phyloP scores from a whole-genome alignment of 108 stramenopile species.

The Fistulifera solaris region DNA sequence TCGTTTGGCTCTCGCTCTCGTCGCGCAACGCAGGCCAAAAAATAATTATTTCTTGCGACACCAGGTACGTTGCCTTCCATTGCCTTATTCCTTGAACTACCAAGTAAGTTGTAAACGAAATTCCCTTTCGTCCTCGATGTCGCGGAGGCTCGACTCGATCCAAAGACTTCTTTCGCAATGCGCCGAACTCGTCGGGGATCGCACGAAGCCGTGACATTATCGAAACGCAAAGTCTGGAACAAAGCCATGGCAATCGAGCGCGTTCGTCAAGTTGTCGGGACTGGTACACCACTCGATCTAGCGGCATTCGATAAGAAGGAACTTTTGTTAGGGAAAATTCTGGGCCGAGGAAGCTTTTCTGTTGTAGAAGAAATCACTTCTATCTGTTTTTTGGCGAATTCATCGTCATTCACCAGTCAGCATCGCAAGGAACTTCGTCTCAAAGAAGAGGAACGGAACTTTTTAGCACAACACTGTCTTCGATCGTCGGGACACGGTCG shows the following conservation, averaged over 20 bases:
- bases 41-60: not conserved
- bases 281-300: not conserved
- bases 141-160: no score
- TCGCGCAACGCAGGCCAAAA: no score
- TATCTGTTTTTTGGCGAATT: no score
- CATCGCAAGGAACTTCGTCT: no score
- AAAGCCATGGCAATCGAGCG: no score
- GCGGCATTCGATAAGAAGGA: slow-evolving; percentile 24
- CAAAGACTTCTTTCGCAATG: not conserved
- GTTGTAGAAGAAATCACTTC: slow-evolving; percentile 52
- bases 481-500: not conserved
- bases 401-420: no score
- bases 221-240: no score
- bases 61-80: not conserved
- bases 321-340: slow-evolving; percentile 47
- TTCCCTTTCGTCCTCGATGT: no score
- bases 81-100: not conserved
- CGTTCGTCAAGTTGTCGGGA: no score
- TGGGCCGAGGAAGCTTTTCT: slow-evolving; percentile 82
- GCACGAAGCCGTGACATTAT: no score
- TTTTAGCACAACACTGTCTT: not conserved
- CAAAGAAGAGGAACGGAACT: not conserved
- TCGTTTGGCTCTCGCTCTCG: no score
- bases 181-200: no score
- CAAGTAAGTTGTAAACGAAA: not conserved